These are phyloP conservation scores for Petunia axillaris DNA, from an alignment of 257 asterid species.

Conservation along the genomic window DNA sequence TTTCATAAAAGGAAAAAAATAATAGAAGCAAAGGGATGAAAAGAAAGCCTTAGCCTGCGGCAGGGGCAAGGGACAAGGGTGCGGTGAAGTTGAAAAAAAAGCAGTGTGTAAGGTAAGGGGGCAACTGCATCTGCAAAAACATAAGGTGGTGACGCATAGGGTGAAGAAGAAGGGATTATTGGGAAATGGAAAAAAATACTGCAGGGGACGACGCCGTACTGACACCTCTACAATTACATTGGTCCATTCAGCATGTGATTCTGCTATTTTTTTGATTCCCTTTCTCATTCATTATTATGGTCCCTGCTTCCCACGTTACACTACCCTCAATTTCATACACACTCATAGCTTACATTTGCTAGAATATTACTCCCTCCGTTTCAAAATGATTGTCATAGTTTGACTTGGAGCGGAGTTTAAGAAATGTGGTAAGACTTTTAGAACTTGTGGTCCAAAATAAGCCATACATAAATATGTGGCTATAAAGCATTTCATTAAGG, in stretches of 20 bases:
- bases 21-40: neutral
- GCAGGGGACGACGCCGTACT: constrained; percentile 27
- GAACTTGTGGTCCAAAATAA: too few species aligned
- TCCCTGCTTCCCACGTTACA: constrained; percentile 22
- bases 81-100: neutral
- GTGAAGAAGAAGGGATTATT: neutral
- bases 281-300: constrained; percentile 3
- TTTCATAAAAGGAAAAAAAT: neutral
- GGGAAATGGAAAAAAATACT: neutral
- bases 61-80: constrained; percentile 16
- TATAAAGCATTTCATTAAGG: too few species aligned
- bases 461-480: too few species aligned
- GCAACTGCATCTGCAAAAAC: neutral
- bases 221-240: neutral
- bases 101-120: neutral
- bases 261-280: constrained; percentile 23
- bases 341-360: too few species aligned
- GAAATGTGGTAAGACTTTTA: too few species aligned
- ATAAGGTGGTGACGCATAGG: neutral
- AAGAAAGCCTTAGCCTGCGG: constrained; percentile 13
- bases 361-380: too few species aligned
- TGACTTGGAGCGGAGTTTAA: too few species aligned
- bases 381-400: too few species aligned
- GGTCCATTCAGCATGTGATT: constrained; percentile 27
- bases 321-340: constrained; percentile 15